Percentiles rank a stretch among this genome's conserved stretches.
Evolutionary conservation across 768 basidiomycete species (phyloP).

Genomic region (Termitomyces bulborhizus): DNA sequence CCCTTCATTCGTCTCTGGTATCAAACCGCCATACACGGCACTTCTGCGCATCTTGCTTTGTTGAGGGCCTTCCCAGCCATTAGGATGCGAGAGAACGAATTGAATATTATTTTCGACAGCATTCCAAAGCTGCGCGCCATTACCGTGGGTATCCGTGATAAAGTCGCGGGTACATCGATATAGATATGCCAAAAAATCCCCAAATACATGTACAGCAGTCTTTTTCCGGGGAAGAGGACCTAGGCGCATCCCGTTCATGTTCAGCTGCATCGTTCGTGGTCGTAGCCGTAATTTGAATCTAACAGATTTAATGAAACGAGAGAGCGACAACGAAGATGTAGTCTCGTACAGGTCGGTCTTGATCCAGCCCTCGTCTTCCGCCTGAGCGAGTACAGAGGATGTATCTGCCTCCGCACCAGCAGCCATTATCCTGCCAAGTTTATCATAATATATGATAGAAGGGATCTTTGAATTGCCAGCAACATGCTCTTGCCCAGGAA

Average conservation of each 20-base stretch:
- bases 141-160: slow-evolving; percentile 80
- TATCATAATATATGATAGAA: slow-evolving; percentile 70
- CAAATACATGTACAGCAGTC: slow-evolving; percentile 68
- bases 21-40: slow-evolving; percentile 64
- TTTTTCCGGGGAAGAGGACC: slow-evolving; percentile 61
- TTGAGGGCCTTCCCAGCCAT: slow-evolving; percentile 79
- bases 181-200: slow-evolving; percentile 72
- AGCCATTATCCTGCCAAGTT: slow-evolving; percentile 55
- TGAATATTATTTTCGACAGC: slow-evolving; percentile 64
- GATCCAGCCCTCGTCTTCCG: slow-evolving; percentile 75
- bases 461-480: slow-evolving; percentile 84
- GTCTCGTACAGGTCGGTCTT: slow-evolving; percentile 64
- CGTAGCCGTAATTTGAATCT: slow-evolving; percentile 80
- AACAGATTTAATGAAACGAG: slow-evolving; percentile 1
- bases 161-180: slow-evolving; percentile 70
- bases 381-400: slow-evolving; percentile 48
- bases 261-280: slow-evolving; percentile 70
- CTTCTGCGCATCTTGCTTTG: slow-evolving; percentile 73
- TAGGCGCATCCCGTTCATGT: slow-evolving; percentile 82
- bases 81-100: slow-evolving; percentile 74
- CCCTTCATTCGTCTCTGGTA: slow-evolving; percentile 70
- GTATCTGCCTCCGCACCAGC: slow-evolving; percentile 77
- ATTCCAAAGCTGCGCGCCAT: slow-evolving; percentile 63
- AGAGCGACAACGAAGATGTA: background rate
- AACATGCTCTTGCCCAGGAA: slow-evolving; percentile 82